These are phyloP conservation scores for Cladorrhinum sp. DNA, from an alignment of 2,329 filamentous ascomycete species.

Conservation along the genomic window DNA sequence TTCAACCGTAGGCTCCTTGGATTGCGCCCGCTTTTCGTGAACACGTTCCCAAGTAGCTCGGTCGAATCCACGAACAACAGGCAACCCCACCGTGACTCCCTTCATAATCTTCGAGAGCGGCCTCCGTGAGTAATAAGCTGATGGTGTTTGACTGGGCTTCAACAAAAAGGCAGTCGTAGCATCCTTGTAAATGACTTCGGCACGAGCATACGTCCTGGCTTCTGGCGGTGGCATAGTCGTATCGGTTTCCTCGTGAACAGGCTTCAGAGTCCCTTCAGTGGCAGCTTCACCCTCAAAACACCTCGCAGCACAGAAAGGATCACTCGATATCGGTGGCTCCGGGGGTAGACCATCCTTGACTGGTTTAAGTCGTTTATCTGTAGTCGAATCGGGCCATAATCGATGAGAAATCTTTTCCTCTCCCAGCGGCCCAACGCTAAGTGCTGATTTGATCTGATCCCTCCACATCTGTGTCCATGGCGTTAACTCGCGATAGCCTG, in stretches of 20 bases:
- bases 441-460: constrained; percentile 84
- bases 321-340: constrained; percentile 47
- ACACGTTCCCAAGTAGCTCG: constrained; percentile 71
- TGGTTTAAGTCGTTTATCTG: constrained; percentile 34
- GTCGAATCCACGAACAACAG: constrained; percentile 87
- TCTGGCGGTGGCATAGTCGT: constrained; percentile 40
- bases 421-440: constrained; percentile 83
- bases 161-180: constrained; percentile 74
- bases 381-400: constrained; percentile 64
- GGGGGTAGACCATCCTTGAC: constrained; percentile 29
- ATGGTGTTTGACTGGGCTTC: constrained; percentile 80
- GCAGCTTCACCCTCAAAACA: constrained; percentile 60
- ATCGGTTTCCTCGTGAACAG: constrained; percentile 41
- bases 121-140: constrained; percentile 75
- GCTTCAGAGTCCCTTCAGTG: constrained; percentile 49
- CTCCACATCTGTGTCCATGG: constrained; percentile 92
- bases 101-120: constrained; percentile 83
- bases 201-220: constrained; percentile 62
- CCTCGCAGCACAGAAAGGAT: constrained; percentile 58
- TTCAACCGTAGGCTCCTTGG: not conserved
- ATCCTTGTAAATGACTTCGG: constrained; percentile 86
- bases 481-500: constrained; percentile 81
- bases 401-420: constrained; percentile 87
- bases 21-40: constrained; percentile 49
- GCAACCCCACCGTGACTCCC: constrained; percentile 76